phyloP scores from a whole-genome alignment of 805 yeast species.

The Barnettozyma botsteinii region DNA sequence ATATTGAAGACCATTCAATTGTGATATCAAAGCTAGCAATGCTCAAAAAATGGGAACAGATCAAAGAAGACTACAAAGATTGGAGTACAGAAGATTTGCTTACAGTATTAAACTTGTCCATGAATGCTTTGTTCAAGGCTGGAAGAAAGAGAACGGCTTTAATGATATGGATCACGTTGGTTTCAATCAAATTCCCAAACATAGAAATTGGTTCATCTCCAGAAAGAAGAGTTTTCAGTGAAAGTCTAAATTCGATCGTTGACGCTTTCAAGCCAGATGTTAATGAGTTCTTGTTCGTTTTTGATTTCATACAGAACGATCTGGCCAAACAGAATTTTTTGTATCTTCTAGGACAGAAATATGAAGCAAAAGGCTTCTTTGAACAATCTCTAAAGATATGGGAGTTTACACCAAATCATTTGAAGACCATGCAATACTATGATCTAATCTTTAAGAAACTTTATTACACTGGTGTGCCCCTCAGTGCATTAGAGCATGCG shows the following conservation, averaged over 20 bases:
- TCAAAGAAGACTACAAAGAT: neutral
- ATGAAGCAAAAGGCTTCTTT: neutral
- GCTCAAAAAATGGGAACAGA: neutral
- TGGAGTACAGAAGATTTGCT: neutral
- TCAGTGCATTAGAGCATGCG: neutral
- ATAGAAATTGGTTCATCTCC: neutral
- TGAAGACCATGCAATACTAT: neutral
- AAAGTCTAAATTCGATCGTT: neutral
- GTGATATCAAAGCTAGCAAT: neutral
- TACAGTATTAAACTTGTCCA: neutral
- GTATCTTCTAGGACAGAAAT: neutral
- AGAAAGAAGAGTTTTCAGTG: neutral
- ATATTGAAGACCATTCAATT: neutral
- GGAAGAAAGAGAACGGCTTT: conserved; percentile 2
- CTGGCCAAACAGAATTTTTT: conserved; percentile 3
- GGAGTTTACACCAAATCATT: conserved; percentile 5
- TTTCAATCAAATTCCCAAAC: neutral
- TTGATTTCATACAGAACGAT: neutral
- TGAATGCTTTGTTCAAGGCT: neutral
- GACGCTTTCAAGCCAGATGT: conserved; percentile 1
- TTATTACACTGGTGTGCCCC: too few species aligned
- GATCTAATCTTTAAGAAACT: too few species aligned
- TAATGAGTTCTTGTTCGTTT: conserved; percentile 2
- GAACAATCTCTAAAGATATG: conserved; percentile 3
- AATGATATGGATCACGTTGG: conserved; percentile 1